Evolutionary conservation across 176 grass and related monocot genomes (phyloP), one percentile per base, ranked within the genome.

Genomic region (Cymbopogon citratus): DNA sequence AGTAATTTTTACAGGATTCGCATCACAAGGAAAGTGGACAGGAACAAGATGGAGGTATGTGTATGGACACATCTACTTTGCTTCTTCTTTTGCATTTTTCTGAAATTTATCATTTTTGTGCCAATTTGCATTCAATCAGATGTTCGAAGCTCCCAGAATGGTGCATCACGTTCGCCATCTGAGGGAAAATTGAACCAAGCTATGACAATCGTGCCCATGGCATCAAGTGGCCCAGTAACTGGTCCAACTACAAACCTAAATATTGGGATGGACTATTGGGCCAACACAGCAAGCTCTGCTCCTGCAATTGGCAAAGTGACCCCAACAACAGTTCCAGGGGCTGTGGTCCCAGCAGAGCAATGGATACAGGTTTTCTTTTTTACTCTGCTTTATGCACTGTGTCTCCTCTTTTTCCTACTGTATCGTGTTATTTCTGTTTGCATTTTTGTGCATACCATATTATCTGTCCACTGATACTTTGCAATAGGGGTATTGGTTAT

Each of bases 191-290:
- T 81, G 85, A 90, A 78, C 66, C 85, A 90, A 83, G 83, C 83
- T 78, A 69, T 87, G 69, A 12, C 77, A 60, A 82, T 87, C 38
- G 86, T 90, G 70, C 89, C 83, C 76, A 88, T 92, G 87, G 83
- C 85, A 77, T 83, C 90, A 74, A 85, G 83, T 83, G 82, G 88
- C 18, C 75, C 65, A 83, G 88, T 86, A 65, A 75, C 78, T 74
- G 90, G 84, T 74, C 90, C 90, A 40, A 77, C 90, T 45, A 94
- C 94, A 75, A 94, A 92, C 78, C 83, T 97, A 82, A 94, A 92
- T 45, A 94, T 94, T 66, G 94, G 95, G 48, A 98, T 98, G 92
- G 90, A 95, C 51, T 92, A 91, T 60, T 95, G 88, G 95, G 76
- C 65, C 18, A 82, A 87, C 77, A 75, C 83, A 82, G 73, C 89